Evolutionary conservation across 176 grass and related monocot species (phyloP).

Genomic region (Oryza brachyantha): DNA sequence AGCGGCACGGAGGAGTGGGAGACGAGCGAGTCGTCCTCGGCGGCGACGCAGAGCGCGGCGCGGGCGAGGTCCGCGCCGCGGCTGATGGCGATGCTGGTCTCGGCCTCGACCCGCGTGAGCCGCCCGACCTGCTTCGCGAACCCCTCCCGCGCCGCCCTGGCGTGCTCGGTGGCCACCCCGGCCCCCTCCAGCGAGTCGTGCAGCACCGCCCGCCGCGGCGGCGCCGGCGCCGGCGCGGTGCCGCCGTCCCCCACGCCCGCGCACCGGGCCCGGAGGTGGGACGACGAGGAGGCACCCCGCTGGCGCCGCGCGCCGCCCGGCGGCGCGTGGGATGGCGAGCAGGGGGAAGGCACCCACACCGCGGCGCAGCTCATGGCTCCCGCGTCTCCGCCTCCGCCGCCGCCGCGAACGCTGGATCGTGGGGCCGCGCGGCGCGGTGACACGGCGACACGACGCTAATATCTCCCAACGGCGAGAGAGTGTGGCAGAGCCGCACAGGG

Average conservation of each 20-base stretch:
- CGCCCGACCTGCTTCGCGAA: constrained; percentile 58
- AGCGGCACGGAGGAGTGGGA: constrained; percentile 87
- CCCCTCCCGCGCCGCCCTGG: constrained; percentile 60
- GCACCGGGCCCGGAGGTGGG: neutral
- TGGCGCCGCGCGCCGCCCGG: too few relatives aligned
- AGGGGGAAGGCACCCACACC: constrained; percentile 11
- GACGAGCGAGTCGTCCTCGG: constrained; percentile 84
- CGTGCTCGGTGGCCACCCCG: constrained; percentile 55
- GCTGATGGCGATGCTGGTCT: constrained; percentile 67
- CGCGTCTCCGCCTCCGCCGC: neutral
- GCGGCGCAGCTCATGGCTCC: constrained; percentile 37
- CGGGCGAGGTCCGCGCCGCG: constrained; percentile 63
- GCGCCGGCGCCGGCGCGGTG: neutral
- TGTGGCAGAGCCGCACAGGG: too few relatives aligned
- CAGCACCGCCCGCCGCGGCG: constrained; percentile 44
- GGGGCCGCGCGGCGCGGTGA: neutral
- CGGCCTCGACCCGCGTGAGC: constrained; percentile 48
- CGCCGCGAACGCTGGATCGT: neutral
- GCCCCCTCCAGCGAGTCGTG: constrained; percentile 70
- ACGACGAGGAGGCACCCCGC: neutral
- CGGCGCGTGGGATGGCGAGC: neutral
- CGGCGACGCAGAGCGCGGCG: constrained; percentile 62
- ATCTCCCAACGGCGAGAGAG: neutral
- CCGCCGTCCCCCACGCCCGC: neutral
- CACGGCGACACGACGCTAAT: neutral